Conservation (phyloP, 2,329 filamentous ascomycete species). For the Plenodomus lindquistii region DNA sequence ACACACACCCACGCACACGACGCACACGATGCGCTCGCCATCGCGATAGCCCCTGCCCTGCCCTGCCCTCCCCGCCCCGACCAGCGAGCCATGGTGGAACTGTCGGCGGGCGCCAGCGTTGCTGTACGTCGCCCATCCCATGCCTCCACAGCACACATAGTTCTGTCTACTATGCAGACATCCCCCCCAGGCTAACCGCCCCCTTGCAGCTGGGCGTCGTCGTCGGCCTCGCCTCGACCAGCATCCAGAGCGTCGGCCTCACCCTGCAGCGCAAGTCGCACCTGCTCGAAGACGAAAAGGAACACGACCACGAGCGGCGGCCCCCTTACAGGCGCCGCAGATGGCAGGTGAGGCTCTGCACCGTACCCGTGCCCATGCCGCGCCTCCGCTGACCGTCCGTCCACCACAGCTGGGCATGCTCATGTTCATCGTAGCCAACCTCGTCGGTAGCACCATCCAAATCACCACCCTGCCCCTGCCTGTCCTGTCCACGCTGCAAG, state of each 20-base stretch:
- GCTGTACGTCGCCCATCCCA: constrained; percentile 37
- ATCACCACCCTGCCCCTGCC: constrained; percentile 94
- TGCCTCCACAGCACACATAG: neutral
- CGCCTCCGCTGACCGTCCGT: constrained; percentile 10
- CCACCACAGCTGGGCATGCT: constrained; percentile 73
- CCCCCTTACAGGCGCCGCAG: constrained; percentile 86
- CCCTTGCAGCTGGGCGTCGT: constrained; percentile 77
- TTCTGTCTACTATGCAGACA: neutral
- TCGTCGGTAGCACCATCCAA: constrained; percentile 93
- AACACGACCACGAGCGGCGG: constrained; percentile 72
- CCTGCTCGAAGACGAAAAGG: constrained; percentile 94
- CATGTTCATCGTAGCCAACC: constrained; percentile 94
- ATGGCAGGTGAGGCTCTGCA: constrained; percentile 71
- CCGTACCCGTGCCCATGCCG: neutral
- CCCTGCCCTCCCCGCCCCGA: neutral
- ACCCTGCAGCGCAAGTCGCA: constrained; percentile 98
- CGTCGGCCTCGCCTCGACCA: constrained; percentile 90
- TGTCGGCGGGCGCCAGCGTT: constrained; percentile 48
- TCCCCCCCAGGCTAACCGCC: constrained; percentile 9
- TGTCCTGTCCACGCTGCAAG: constrained; percentile 88
- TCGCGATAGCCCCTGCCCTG: constrained; percentile 33
- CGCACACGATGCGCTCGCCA: constrained; percentile 32
- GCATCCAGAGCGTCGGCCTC: constrained; percentile 90
- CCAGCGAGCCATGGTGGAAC: constrained; percentile 42
- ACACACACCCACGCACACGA: constrained; percentile 9